These are phyloP conservation scores for Scheffersomyces segobiensis DNA, from an alignment of 1,139 yeast genomes.

Conservation along the genomic window DNA sequence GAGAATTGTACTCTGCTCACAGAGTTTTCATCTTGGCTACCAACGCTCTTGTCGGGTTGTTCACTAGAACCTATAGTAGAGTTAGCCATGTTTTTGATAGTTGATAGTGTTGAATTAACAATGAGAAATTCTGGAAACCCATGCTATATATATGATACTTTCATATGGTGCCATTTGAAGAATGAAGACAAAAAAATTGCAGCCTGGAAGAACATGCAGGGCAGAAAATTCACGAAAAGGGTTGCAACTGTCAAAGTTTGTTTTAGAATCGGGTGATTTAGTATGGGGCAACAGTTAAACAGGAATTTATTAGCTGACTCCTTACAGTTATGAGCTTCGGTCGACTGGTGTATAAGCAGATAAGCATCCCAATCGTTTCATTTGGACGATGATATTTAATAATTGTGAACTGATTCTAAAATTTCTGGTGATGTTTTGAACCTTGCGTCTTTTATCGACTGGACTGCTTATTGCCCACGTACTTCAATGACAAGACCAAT, in stretches of 20 bases:
- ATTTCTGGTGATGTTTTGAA: background rate
- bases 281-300: background rate
- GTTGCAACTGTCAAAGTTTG: background rate
- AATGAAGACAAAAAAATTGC: background rate
- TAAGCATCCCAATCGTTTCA: background rate
- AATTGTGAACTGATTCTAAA: background rate
- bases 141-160: background rate
- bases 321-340: background rate
- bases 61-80: background rate
- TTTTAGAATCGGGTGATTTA: background rate
- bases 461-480: background rate
- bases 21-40: background rate
- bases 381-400: background rate
- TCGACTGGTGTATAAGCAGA: background rate
- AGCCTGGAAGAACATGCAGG: background rate
- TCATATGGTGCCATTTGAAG: background rate
- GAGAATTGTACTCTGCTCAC: slow-evolving; percentile 2
- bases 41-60: background rate
- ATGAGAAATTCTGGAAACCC: background rate
- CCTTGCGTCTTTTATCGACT: background rate
- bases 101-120: background rate
- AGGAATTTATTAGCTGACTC: background rate
- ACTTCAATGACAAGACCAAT: too few species aligned
- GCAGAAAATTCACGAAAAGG: background rate
- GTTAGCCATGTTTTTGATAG: background rate